Evolutionary conservation across 495 filamentous ascomycete genomes (phyloP), one percentile per base, ranked within the genome.

Genomic region (Barbatosphaeria neglecta): DNA sequence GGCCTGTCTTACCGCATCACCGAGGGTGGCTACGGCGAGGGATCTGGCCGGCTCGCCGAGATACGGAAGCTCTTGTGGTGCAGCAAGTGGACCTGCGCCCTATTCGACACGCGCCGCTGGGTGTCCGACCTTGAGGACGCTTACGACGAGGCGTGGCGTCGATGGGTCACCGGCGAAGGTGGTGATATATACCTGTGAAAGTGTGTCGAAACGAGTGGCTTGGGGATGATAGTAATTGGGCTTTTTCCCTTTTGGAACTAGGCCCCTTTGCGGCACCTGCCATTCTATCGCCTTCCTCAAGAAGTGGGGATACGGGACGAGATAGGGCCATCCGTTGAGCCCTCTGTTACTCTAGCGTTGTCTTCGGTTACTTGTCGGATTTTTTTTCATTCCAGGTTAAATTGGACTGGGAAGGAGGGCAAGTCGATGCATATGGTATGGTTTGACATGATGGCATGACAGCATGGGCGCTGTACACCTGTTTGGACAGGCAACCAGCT

Each of bases 91-190:
- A 78, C 67, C 22, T 90, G 87, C 58, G 81, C 81, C 41, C 72
- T 97, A 31, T 99, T 97, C 62, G 84, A 99, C 64, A 99, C 92
- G 19, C 72, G 69, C 51, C 76, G 93, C 50, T 99, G 92, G 92
- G 92, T 99, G 37, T 69, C 73, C 33, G 90, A 97, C 70, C 60
- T 99, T 47, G 92, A 99, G 68, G 73, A 77, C 48, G 89, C 88
- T 17, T 97, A 96, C 58, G 80, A 83, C 48, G 76, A 81, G 57
- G 89, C 88, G 9, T 99, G 92, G 92, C 72, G 74, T 51, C 73
- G 77, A 56, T 97, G 89, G 89, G 93, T 87, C 25, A 73, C 69
- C 25, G 88, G 86, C 25, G 82, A 86, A 68, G 85, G 88, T 25
- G 88, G 92, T 40, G 92, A 99, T 74, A 92, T 99, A 49, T 90